These are phyloP conservation scores for Hymenoscyphus fraxineus DNA, from an alignment of 2,329 filamentous ascomycete genomes.

Conservation along the genomic window DNA sequence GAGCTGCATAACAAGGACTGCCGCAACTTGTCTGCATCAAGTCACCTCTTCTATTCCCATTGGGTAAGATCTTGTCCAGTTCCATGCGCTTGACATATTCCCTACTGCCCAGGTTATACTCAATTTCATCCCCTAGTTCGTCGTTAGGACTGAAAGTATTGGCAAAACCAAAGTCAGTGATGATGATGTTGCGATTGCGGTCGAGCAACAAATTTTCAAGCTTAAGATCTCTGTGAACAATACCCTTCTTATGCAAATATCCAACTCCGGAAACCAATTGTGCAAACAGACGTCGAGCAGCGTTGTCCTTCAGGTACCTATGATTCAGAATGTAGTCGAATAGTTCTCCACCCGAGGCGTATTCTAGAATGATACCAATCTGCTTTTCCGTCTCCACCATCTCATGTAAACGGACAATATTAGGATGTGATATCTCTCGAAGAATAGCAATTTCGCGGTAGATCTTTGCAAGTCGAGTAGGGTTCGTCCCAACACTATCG, in stretches of 20 bases:
- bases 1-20: constrained; percentile 95
- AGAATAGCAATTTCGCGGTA: constrained; percentile 95
- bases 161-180: constrained; percentile 98
- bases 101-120: constrained; percentile 79
- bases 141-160: constrained; percentile 93
- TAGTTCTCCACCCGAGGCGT: constrained; percentile 93
- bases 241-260: constrained; percentile 97
- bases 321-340: constrained; percentile 99
- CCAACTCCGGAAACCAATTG: constrained; percentile 95
- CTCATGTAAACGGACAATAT: constrained; percentile 94
- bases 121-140: constrained; percentile 84
- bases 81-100: constrained; percentile 83
- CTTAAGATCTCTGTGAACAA: constrained; percentile 95
- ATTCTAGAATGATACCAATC: constrained; percentile 97
- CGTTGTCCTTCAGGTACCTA: constrained; percentile 90
- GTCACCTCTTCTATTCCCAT: constrained; percentile 80
- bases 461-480: constrained; percentile 88
- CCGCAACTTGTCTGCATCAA: constrained; percentile 99
- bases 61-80: constrained; percentile 73
- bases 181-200: constrained; percentile 97
- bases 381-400: constrained; percentile 98
- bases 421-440: constrained; percentile 82
- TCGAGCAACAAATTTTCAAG: constrained; percentile 93
- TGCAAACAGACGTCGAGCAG: constrained; percentile 86
- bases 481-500: constrained; percentile 83